Percentiles rank a stretch among this genome's conserved stretches.
Evolutionary conservation across 805 yeast species (phyloP).

Genomic region (Lachancea lanzarotensis): DNA sequence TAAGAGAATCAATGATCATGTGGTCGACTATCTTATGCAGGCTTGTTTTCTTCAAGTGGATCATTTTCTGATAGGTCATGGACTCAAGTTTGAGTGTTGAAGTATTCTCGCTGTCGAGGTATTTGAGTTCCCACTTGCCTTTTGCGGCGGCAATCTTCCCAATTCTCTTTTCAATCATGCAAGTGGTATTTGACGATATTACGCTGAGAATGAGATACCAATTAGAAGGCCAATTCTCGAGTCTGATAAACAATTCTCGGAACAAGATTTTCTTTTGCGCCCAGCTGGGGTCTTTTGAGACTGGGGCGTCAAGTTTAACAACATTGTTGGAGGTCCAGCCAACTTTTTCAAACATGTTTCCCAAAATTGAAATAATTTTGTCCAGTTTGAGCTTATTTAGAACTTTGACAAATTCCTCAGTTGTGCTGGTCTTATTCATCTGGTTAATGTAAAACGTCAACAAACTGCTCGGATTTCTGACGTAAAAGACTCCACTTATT

Average conservation of each 20-base stretch:
- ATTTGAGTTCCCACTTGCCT: constrained; percentile 30
- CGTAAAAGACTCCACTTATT: constrained; percentile 29
- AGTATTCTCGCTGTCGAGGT: constrained; percentile 22
- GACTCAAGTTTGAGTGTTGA: constrained; percentile 27
- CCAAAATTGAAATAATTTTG: constrained; percentile 26
- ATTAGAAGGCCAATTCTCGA: constrained; percentile 33
- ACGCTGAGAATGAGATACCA: constrained; percentile 32
- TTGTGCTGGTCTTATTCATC: constrained; percentile 25
- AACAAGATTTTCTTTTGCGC: constrained; percentile 5
- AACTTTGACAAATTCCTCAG: constrained; percentile 23
- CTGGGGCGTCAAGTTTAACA: constrained; percentile 20
- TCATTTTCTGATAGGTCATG: constrained; percentile 30
- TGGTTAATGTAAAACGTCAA: constrained; percentile 23
- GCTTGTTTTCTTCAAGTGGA: constrained; percentile 26
- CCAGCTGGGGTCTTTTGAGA: constrained; percentile 16
- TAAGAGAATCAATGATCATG: constrained; percentile 32
- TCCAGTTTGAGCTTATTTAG: constrained; percentile 29
- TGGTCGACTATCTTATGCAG: constrained; percentile 32
- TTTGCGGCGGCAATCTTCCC: constrained; percentile 29
- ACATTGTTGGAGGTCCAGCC: constrained; percentile 31
- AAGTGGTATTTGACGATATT: constrained; percentile 29
- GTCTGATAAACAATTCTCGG: constrained; percentile 25
- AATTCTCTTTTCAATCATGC: constrained; percentile 30
- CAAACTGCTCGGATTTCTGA: constrained; percentile 29
- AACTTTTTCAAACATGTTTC: constrained; percentile 32